Base-by-base conservation (phyloP, 2,329 filamentous ascomycete species). In the Lomentospora prolificans region DNA sequence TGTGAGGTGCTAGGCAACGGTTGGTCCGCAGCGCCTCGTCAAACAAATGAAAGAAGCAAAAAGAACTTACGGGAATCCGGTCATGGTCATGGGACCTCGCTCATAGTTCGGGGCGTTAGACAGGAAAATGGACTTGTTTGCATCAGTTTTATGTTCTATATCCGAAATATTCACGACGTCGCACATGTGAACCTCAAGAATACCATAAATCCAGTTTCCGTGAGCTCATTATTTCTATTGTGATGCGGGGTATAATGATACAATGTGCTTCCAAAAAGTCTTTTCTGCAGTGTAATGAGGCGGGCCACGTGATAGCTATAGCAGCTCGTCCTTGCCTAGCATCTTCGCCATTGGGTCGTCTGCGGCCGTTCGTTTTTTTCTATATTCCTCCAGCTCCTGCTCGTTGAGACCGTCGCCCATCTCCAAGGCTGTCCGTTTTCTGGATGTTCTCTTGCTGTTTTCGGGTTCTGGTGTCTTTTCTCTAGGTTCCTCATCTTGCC, bases 301-400 rank as follows among this genome's bases (percentile, higher is more conserved):
- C n/a, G n/a, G n/a, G n/a, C n/a, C n/a, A n/a, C n/a, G n/a, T n/a
- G n/a, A n/a, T n/a, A n/a, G n/a, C n/a, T n/a, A n/a, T n/a, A 81
- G 67, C 60, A 87, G 67, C 63, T 88, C 82, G 65, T 90, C 87
- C 66, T 83, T 87, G 24, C 87, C 87, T 50, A 95, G 69, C 62
- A 89, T 82, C 4, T 82, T 84, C 1, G 89, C 88, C 91, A 96
- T 96, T 0, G 91, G 91, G 72, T 96, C 91, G 60, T 89, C 81
- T 1, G 85, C 83, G 27, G 82, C 83, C 53, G 82, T 80, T 60
- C 85, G 78, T 67, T 90, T 91, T 61, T 82, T 80, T 63, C 90
- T 82, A 68, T 95, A 96, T 58, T 86, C 84, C 57, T 96, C 91
- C 73, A 96, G 80, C 61, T 96, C 90, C 56, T 87, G 87, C 65